These are phyloP conservation scores for Schoenoplectus triqueter DNA, from an alignment of 202 grass and related monocot genomes.

Conservation along the genomic window DNA sequence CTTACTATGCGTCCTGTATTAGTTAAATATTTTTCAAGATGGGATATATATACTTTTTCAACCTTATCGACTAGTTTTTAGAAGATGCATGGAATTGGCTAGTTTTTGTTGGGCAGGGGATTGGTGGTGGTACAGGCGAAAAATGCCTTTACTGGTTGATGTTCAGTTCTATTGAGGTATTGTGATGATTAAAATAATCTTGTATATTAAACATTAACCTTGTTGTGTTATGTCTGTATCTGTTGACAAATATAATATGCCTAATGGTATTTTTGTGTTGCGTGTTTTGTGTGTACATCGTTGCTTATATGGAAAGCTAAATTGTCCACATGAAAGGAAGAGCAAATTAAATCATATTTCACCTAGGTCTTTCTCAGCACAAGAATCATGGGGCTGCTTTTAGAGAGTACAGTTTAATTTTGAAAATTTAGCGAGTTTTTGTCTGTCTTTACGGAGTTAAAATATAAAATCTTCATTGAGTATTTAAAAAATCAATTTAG, in stretches of 20 bases:
- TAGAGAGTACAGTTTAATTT: no score
- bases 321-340: neutral
- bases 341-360: neutral
- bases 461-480: no score
- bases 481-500: neutral
- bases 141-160: slow-evolving; percentile 25
- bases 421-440: no score
- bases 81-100: slow-evolving; percentile 18
- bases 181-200: slow-evolving; percentile 6
- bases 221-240: neutral
- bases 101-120: slow-evolving; percentile 21
- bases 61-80: neutral
- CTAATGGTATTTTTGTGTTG: neutral
- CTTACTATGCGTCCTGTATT: neutral
- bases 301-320: slow-evolving; percentile 17
- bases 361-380: neutral
- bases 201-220: slow-evolving; percentile 34
- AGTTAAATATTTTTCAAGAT: slow-evolving; percentile 24
- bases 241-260: slow-evolving; percentile 5
- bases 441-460: no score
- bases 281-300: neutral
- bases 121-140: slow-evolving; percentile 40
- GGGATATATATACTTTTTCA: slow-evolving; percentile 10
- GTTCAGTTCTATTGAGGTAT: neutral
- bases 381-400: neutral